Evolutionary conservation across 495 filamentous ascomycete species (phyloP).

Genomic region (Tuber brumale): DNA sequence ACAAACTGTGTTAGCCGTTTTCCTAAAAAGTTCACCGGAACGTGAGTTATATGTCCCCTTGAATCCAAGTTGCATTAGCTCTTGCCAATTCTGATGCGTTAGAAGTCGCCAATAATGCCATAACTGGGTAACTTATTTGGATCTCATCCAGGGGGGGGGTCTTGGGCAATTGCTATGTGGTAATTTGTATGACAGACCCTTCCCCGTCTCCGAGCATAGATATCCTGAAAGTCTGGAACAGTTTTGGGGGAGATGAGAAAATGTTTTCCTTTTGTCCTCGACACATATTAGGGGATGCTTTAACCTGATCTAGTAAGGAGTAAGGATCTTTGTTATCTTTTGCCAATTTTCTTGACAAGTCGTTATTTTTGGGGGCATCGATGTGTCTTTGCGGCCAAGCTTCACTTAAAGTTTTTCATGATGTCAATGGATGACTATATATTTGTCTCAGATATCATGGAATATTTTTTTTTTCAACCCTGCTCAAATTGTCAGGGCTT

Average conservation of each 20-base stretch:
- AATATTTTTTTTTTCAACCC: background rate
- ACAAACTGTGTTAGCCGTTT: background rate
- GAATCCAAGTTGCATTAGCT: background rate
- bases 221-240: too few species aligned
- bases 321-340: background rate
- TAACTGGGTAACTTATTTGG: background rate
- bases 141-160: background rate
- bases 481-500: background rate
- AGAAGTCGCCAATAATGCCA: background rate
- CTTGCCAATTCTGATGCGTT: background rate
- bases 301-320: too few species aligned
- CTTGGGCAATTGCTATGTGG: background rate
- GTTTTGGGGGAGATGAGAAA: too few species aligned
- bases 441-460: background rate
- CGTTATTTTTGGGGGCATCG: background rate
- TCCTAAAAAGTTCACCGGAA: background rate
- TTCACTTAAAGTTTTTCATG: background rate
- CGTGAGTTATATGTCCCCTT: background rate
- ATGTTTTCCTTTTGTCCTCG: too few species aligned
- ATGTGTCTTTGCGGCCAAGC: background rate
- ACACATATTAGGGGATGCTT: too few species aligned
- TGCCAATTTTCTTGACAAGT: background rate
- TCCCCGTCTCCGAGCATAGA: too few species aligned
- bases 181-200: too few species aligned
- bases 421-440: background rate